Evolutionary conservation across 371 early-diverging fungal species (phyloP), one percentile per base, ranked within the genome.

Genomic region (Parasitella parasitica): DNA sequence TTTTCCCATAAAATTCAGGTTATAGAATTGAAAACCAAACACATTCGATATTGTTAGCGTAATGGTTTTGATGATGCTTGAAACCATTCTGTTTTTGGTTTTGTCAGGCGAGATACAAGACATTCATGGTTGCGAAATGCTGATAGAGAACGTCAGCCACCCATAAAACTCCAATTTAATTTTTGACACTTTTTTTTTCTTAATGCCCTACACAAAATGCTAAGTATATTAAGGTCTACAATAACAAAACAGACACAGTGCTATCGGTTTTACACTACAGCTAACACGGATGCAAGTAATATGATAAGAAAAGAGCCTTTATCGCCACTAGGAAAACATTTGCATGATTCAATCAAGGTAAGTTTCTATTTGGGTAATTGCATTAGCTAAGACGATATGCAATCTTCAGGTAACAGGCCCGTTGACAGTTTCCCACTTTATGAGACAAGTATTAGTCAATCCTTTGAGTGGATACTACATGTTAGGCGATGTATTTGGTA

Each of bases 401-500:
- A 13, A 11, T 68, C 32, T 8, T 32, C 32, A 86, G 83, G 73
- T 89, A 35, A 80, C 85, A 27, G 98, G 98, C 0, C 95, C 98
- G 2, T 83, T 97, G 50, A 89, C 96, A 1, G 74, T 94, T 6
- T 85, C 93, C 0, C 89, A 94, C 57, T 98, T 85, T 78, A 98
- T 97, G 93, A 82, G 92, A 48, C 86, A 89, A 59, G 91, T 91
- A 6, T 78, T 95, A 27, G 91, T 90, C n/a, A 92, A 94, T 69
- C 96, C 97, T 3, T 26, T 89, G 13, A 89, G 89, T 41, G 98
- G 98, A 4, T 98, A 97, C 71, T 98, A 98, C 74, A 96, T 90
- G 86, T 77, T 83, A 48, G 86, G 87, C 4, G 92, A 96, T 68
- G 94, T 96, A 6, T 94, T 98, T 81, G 98, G 98, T n/a, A 57